phyloP scores from a whole-genome alignment of 345 rosid species.

The Schrenkiella parvula region DNA sequence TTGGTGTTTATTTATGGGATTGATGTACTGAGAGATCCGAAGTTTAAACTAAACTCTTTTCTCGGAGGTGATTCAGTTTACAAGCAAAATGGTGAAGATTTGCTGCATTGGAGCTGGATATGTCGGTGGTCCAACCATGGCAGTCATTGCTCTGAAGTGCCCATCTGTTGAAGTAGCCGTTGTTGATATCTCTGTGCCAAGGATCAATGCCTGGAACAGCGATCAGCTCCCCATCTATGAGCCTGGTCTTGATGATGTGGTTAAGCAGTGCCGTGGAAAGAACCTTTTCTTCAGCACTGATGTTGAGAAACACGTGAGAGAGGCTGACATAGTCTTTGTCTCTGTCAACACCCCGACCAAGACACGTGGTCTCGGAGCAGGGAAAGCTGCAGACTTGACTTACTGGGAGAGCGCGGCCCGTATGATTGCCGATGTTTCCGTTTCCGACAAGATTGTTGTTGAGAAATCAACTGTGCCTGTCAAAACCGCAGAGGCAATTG shows the following conservation, averaged over 20 bases:
- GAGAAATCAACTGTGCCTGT: constrained; percentile 98
- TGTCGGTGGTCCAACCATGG: constrained; percentile 98
- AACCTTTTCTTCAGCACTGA: constrained; percentile 90
- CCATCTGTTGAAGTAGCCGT: constrained; percentile 83
- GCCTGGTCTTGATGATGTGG: constrained; percentile 84
- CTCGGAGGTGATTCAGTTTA: not conserved
- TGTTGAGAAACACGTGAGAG: constrained; percentile 76
- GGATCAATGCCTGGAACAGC: constrained; percentile 86
- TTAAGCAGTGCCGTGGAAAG: constrained; percentile 80
- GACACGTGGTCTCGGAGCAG: constrained; percentile 89
- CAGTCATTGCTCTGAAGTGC: constrained; percentile 89
- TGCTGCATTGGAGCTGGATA: constrained; percentile 98
- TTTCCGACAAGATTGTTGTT: constrained; percentile 83
- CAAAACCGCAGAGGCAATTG: constrained; percentile 90
- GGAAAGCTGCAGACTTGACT: constrained; percentile 92
- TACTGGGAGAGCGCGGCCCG: constrained; percentile 99
- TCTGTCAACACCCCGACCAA: constrained; percentile 93
- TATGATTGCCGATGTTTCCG: constrained; percentile 86
- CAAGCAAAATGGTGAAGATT: constrained; percentile 84
- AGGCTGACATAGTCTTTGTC: constrained; percentile 87
- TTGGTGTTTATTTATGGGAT: constrained; percentile 1
- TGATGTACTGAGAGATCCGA: not conserved
- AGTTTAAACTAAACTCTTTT: not conserved
- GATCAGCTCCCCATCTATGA: constrained; percentile 88
- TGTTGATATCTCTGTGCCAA: constrained; percentile 75